Evolutionary conservation across 2,329 filamentous ascomycete genomes (phyloP).

Genomic region (Ustulina deusta): DNA sequence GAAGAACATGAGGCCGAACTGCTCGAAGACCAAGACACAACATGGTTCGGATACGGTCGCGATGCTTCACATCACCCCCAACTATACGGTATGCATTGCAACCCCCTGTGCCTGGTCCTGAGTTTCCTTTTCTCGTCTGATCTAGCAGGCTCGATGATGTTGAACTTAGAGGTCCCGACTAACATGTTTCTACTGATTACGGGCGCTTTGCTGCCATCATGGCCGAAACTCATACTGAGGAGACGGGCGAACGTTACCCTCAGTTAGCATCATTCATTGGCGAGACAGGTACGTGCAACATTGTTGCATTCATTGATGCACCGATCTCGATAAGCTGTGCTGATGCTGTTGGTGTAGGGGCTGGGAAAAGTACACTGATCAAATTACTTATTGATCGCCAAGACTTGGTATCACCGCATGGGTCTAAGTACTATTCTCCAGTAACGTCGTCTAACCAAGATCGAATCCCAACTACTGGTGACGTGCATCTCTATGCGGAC

Average conservation of each 20-base stretch:
- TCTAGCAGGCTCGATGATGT: not conserved
- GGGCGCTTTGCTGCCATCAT: constrained; percentile 60
- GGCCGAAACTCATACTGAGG: constrained; percentile 48
- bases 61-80: constrained; percentile 48
- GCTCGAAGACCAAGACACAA: constrained; percentile 51
- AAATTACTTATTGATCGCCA: constrained; percentile 60
- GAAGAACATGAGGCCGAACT: constrained; percentile 50
- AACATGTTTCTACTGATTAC: constrained; percentile 40
- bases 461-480: constrained; percentile 61
- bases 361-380: constrained; percentile 64
- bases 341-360: constrained; percentile 47
- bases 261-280: constrained; percentile 59
- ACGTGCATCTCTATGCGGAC: constrained; percentile 65
- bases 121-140: not conserved
- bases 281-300: constrained; percentile 51
- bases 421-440: constrained; percentile 55
- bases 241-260: constrained; percentile 51
- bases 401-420: constrained; percentile 45
- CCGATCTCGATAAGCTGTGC: not conserved
- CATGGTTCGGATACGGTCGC: constrained; percentile 52
- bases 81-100: constrained; percentile 38
- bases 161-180: not conserved
- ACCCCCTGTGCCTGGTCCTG: not conserved
- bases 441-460: constrained; percentile 58
- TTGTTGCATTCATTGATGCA: not conserved